Evolutionary conservation across 441 rosid genomes (phyloP), one percentile per base, ranked within the genome.

Genomic region (Populus hybrid): DNA sequence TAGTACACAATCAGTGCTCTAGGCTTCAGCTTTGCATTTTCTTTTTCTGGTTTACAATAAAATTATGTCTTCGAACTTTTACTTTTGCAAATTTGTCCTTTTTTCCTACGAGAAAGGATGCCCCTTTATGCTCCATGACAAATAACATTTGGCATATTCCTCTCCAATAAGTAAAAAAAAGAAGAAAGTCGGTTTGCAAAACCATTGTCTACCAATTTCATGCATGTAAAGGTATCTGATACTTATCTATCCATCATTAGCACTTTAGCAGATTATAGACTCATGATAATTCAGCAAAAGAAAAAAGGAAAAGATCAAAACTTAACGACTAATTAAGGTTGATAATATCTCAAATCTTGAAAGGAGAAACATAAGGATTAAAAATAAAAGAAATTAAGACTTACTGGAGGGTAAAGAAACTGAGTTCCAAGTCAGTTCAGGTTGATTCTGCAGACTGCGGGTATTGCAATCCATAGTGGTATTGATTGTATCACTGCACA

Each of bases 381-480:
- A 14, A 11, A 20, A 65, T 40, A 40, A 3, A 40, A 59, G 42
- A 45, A 74, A 10, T 3, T 2, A 40, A 64, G 29, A 38, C 90
- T 85, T 81, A 87, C 90, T 29, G 40, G 69, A 79, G 12, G 38
- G 38, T 56, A 24, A 40, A 10, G 80, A 79, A 7, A 72, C 66
- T 7, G 87, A 80, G 76, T 75, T 76, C 78, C 78, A 82, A 68
- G 64, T 28, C 7, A 59, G 28, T 23, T 63, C 84, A 45, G 20
- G 18, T 45, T 45, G 20, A 35, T 69, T 35, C 61, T 72, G 85
- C 24, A 78, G 80, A 67, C 21, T 74, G 67, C 74, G 72, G 56
- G 63, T 70, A 42, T 83, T 40, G 80, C 91, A 88, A 69, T 84
- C 87, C 3, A 83, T 73, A 12, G 85, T 79, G 18, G 86, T 68